A percentile compares a stretch with the other conserved stretches of the same genome.
Evolutionary conservation across 805 yeast genomes (phyloP).

Genomic region (Schwanniomyces pseudopolymorphus): DNA sequence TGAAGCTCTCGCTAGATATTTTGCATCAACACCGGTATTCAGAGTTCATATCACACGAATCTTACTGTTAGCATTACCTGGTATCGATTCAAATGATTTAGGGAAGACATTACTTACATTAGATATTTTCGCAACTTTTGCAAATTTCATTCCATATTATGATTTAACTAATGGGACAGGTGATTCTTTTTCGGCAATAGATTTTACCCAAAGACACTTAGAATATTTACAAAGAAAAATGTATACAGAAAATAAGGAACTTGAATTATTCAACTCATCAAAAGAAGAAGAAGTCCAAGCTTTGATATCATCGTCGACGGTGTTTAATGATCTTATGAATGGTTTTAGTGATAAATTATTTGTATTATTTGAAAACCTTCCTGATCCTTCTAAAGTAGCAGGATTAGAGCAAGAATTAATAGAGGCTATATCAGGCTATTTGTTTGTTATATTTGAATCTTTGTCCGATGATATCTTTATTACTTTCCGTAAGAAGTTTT

Average conservation of each 20-base stretch:
- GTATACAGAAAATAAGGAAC: conserved; percentile 23
- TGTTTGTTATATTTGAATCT: conserved; percentile 51
- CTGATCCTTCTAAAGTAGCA: conserved; percentile 53
- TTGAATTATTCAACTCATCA: conserved; percentile 37
- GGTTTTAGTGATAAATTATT: conserved; percentile 60
- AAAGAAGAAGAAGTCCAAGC: conserved; percentile 52
- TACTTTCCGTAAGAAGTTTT: conserved; percentile 45
- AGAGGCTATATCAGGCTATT: conserved; percentile 34
- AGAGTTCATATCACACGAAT: conserved; percentile 80
- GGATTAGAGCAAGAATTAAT: conserved; percentile 51
- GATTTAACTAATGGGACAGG: conserved; percentile 52
- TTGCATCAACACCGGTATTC: conserved; percentile 61
- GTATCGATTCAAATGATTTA: conserved; percentile 86
- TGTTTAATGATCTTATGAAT: conserved; percentile 60
- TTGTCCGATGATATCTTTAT: conserved; percentile 56
- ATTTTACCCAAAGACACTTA: conserved; percentile 67
- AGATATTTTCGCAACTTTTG: conserved; percentile 65
- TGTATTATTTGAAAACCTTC: conserved; percentile 64
- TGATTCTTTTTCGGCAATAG: conserved; percentile 38
- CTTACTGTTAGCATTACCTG: conserved; percentile 67
- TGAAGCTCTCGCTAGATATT: conserved; percentile 61
- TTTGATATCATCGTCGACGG: conserved; percentile 68
- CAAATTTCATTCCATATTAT: conserved; percentile 69
- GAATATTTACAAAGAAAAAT: conserved; percentile 48
- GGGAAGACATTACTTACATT: conserved; percentile 67